These are phyloP conservation scores for Alternaria ventricosa DNA, from an alignment of 2,329 filamentous ascomycete species.

Conservation along the genomic window DNA sequence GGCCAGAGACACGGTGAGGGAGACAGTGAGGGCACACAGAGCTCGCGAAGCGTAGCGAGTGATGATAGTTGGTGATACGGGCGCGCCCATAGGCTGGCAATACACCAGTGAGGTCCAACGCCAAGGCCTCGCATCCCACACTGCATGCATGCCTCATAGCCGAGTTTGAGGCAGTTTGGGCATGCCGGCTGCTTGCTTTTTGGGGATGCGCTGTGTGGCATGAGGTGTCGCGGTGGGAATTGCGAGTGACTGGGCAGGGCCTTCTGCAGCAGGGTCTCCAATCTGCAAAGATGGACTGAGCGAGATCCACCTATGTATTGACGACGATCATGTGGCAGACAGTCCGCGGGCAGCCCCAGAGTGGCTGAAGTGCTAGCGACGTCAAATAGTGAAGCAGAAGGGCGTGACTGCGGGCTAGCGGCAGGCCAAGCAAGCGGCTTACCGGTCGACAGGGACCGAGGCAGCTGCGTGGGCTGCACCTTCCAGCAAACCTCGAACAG, in stretches of 20 bases:
- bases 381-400: neutral
- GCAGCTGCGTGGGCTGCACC: slow-evolving; percentile 14
- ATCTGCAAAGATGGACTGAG: neutral
- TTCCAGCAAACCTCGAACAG: slow-evolving; percentile 27
- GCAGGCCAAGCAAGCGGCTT: slow-evolving; percentile 12
- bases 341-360: neutral
- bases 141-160: slow-evolving; percentile 28
- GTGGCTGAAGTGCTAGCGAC: neutral
- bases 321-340: neutral
- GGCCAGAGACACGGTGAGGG: slow-evolving; percentile 24
- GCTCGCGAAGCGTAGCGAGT: slow-evolving; percentile 27
- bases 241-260: slow-evolving; percentile 5
- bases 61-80: slow-evolving; percentile 36
- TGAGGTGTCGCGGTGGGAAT: slow-evolving; percentile 10
- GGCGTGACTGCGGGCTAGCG: neutral
- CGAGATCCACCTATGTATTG: neutral
- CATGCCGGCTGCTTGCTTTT: slow-evolving; percentile 25
- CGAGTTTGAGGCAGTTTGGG: slow-evolving; percentile 23
- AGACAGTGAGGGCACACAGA: slow-evolving; percentile 27
- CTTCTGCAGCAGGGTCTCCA: neutral
- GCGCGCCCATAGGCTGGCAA: slow-evolving; percentile 21
- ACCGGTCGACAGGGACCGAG: slow-evolving; percentile 24
- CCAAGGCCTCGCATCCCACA: slow-evolving; percentile 30
- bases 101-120: slow-evolving; percentile 24
- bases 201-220: slow-evolving; percentile 16